phyloP scores from a whole-genome alignment of 441 rosid species.

The Gossypium trilobum region DNA sequence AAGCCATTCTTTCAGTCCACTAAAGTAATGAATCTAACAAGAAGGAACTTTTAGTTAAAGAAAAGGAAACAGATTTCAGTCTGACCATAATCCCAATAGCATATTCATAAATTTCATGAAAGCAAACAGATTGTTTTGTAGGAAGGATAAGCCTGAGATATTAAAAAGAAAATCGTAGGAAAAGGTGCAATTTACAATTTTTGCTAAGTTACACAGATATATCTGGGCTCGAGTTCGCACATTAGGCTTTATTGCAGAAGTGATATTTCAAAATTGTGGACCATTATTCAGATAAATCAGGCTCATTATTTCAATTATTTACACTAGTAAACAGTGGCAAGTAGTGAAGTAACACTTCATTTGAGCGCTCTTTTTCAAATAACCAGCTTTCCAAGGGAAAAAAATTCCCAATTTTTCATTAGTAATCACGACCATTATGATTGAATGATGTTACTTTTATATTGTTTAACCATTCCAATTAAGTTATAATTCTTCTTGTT shows the following conservation, averaged over 20 bases:
- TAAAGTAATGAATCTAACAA: background rate
- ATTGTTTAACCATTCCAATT: background rate
- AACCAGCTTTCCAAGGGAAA: background rate
- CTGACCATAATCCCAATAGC: background rate
- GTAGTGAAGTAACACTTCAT: background rate
- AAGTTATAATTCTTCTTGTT: background rate
- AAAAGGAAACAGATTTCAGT: background rate
- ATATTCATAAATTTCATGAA: background rate
- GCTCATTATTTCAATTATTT: background rate
- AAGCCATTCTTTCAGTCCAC: background rate
- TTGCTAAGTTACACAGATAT: background rate
- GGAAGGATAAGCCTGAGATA: background rate
- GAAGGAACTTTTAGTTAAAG: background rate
- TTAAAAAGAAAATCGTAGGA: background rate
- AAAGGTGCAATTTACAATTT: background rate
- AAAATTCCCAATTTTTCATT: background rate
- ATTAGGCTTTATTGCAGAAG: slow-evolving; percentile 1
- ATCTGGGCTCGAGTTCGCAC: background rate
- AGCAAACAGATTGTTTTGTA: background rate
- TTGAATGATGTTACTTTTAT: background rate
- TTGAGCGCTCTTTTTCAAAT: background rate
- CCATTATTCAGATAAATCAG: background rate
- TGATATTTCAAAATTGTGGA: background rate
- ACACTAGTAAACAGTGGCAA: background rate
- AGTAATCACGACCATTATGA: background rate